These are phyloP conservation scores for Talaromyces sp. DNA, from an alignment of 2,329 filamentous ascomycete genomes.

Conservation along the genomic window DNA sequence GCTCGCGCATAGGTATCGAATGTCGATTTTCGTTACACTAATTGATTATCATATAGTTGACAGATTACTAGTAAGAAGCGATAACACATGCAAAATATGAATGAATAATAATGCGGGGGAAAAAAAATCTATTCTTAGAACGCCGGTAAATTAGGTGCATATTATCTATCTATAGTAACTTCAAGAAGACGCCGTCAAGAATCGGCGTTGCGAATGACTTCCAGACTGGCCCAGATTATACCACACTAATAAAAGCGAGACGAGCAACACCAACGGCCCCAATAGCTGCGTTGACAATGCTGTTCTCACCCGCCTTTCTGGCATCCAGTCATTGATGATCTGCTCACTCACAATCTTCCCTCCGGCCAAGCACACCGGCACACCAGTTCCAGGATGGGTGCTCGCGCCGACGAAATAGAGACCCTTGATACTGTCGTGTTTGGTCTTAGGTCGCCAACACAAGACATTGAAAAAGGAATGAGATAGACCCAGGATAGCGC, in stretches of 20 bases:
- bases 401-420: not conserved
- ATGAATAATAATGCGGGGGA: not conserved
- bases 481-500: slow-evolving; percentile 67
- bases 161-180: not conserved
- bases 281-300: not conserved
- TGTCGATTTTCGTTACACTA: too few relatives aligned
- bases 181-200: not conserved
- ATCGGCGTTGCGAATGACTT: not conserved
- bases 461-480: slow-evolving; percentile 63
- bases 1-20: too few relatives aligned
- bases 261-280: not conserved
- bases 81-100: too few relatives aligned
- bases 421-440: not conserved
- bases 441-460: slow-evolving; percentile 30
- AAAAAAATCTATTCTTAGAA: not conserved
- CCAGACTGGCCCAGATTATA: not conserved
- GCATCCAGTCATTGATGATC: not conserved
- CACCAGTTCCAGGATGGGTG: not conserved
- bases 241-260: not conserved
- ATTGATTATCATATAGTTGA: too few relatives aligned
- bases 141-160: not conserved
- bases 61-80: too few relatives aligned
- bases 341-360: not conserved
- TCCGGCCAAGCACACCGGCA: not conserved
- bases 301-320: not conserved